Base-by-base conservation (phyloP, 2,329 filamentous ascomycete genomes). In the Alternaria sp. region DNA sequence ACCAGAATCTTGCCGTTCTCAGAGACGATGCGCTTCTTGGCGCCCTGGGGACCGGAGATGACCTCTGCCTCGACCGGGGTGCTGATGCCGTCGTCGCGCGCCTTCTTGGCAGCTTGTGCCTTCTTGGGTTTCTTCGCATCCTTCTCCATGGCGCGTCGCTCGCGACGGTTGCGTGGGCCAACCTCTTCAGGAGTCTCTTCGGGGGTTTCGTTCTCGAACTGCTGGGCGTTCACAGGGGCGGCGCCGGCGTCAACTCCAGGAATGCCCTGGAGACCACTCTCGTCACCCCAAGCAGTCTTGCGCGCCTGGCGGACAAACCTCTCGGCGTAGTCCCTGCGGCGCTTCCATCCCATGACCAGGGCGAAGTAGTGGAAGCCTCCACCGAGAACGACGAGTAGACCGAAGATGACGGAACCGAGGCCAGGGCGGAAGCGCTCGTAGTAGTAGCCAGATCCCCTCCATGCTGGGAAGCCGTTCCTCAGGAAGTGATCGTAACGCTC, bases 361-460 rank as follows among this genome's bases (percentile, higher is more conserved):
- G 91, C 90, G 54, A 92, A 84, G 82, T 97, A 99, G 83, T 99
- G 96, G 40, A 92, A 90, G 28, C 85, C 92, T 67, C 96, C 96
- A 61, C 94, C 95, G 55, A 91, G 88, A 56, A 93, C 88, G 66
- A 97, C 79, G 80, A 98, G 93, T 44, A 97, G 83, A 51, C 95
- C 94, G 25, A 90, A 65, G 55, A 98, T 81, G 49, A 97, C 96
- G 13, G 92, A 92, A 62, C 93, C 93, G 47, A 98, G 84, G 9
- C 96, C 96, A 2, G 96, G 96, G 19, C 96, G 89, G 86, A 95
- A 97, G 61, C 96, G 90, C 74, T 89, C 90, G 84, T 99, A 99
- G 86, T 98, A 99, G 87, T 99, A 99, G 66, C 96, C 95, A 47
- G 95, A 97, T 62, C 96, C 96, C 83, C 95, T 94, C 96, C 96